Conservation (phyloP, 352 stramenopile species). For the Phytophthora cajani region DNA sequence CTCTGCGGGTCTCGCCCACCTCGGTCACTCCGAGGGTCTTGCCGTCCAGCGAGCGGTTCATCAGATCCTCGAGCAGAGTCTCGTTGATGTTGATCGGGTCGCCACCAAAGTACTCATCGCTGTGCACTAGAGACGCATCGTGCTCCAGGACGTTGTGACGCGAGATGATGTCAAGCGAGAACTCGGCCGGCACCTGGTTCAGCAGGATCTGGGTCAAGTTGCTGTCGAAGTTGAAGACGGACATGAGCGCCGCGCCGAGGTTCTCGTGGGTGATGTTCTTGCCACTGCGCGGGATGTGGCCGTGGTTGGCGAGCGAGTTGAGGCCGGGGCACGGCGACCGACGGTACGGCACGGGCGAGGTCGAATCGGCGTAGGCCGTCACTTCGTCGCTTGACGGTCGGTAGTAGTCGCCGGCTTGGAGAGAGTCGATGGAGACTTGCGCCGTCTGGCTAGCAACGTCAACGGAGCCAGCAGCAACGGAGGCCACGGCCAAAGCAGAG, state of each 20-base stretch:
- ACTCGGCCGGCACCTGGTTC: conserved; percentile 26
- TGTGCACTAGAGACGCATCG: conserved; percentile 46
- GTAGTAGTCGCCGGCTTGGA: conserved; percentile 39
- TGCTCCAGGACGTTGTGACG: conserved; percentile 59
- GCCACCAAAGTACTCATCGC: conserved; percentile 31
- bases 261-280: conserved; percentile 43
- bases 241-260: conserved; percentile 29
- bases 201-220: conserved; percentile 28
- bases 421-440: conserved; percentile 21
- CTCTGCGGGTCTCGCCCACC: conserved; percentile 23
- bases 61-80: conserved; percentile 28
- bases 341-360: conserved; percentile 32
- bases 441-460: conserved; percentile 8
- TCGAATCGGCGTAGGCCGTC: conserved; percentile 34
- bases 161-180: conserved; percentile 38
- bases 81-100: conserved; percentile 34
- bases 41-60: conserved; percentile 24
- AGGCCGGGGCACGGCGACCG: conserved; percentile 49
- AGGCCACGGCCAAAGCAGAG: conserved; percentile 9
- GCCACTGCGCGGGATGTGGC: conserved; percentile 52
- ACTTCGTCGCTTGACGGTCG: conserved; percentile 36
- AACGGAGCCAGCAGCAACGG: conserved; percentile 22
- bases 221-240: conserved; percentile 38
- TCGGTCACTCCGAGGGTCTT: conserved; percentile 26
- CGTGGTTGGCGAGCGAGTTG: conserved; percentile 63